A percentile compares a stretch with the other conserved stretches of the same genome.
Evolutionary conservation across 2,329 filamentous ascomycete genomes (phyloP).

Genomic region (Aspergillus vadensis): DNA sequence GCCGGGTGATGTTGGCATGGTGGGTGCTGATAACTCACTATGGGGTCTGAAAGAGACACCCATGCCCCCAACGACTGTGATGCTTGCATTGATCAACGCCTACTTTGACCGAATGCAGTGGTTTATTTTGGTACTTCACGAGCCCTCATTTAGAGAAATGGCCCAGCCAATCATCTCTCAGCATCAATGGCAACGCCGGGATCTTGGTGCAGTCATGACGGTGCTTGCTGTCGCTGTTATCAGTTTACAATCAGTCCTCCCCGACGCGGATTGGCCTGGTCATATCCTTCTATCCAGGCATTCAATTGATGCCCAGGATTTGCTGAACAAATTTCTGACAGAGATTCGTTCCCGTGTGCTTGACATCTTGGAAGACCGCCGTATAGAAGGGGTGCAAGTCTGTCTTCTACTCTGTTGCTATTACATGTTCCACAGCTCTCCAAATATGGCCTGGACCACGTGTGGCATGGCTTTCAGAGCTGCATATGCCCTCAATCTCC

Average conservation of each 20-base stretch:
- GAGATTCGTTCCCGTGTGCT: not conserved
- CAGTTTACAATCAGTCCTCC: not conserved
- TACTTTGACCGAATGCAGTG: constrained; percentile 7
- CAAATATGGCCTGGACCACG: not conserved
- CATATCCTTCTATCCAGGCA: not conserved
- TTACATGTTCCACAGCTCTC: constrained; percentile 1
- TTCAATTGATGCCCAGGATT: not conserved
- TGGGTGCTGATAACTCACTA: not conserved
- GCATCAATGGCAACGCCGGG: not conserved
- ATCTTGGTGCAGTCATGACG: not conserved
- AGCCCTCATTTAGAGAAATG: not conserved
- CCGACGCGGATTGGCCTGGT: not conserved
- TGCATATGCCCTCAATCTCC: not conserved
- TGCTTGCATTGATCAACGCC: not conserved
- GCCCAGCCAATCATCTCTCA: not conserved
- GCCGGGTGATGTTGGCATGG: constrained; percentile 1
- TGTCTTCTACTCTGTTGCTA: not conserved
- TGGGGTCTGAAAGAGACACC: not conserved
- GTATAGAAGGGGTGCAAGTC: not conserved
- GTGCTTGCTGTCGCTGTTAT: not conserved
- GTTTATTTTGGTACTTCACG: constrained; percentile 1
- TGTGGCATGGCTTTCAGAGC: not conserved
- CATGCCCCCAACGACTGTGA: not conserved
- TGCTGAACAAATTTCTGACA: not conserved
- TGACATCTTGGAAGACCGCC: not conserved